Base-by-base conservation (phyloP, 202 grass and related monocot species). In the Eragrostis tef region DNA sequence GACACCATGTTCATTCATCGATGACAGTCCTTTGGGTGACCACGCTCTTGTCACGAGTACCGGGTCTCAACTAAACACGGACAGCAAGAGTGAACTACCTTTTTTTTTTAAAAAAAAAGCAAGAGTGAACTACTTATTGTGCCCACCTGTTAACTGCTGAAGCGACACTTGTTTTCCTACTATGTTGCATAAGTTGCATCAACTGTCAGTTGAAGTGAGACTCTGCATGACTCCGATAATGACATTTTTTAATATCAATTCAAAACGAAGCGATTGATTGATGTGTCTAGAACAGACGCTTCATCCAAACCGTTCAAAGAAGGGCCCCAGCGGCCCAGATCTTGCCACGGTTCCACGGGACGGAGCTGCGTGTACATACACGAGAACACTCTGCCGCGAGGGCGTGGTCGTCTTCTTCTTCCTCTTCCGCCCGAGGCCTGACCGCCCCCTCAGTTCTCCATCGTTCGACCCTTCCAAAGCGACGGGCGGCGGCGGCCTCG, bases 301-400 rank as follows among this genome's bases (percentile, higher is more conserved):
- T 71, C 71, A 81, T 81, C 82, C 10, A 0, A 22, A 8, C 72
- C 82, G 52, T 89, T 26, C 25, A 77, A 19, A 49, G 0, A 7
- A 51, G 43, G 1, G 9, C 43, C 29, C 11, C 47, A 34, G 41
- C 57, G 65, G 47, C 4, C 57, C 87, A 77, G 87, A 89, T 81
- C 39, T 15, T 20, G 13, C 31, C 64, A 20, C 41, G 14, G 15
- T 46, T 11, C 9, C 14, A 51, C 43, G 39, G 24, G 17, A 6
- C 21, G 43, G 39, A 1, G 73, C n/a, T 7, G 16, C 16, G 47
- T 36, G 48, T 31, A 45, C 29, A 41, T 22, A 56, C 27, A 14
- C 11, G 6, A 42, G 34, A 74, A 39, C 11, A 21, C 71, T 7
- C 50, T 19, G n/a, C 13, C 0, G 75, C 27, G 11, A 31, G 24